Evolutionary conservation across 139 green algal species (phyloP).

Genomic region (Chlamydomonas asymmetrica): DNA sequence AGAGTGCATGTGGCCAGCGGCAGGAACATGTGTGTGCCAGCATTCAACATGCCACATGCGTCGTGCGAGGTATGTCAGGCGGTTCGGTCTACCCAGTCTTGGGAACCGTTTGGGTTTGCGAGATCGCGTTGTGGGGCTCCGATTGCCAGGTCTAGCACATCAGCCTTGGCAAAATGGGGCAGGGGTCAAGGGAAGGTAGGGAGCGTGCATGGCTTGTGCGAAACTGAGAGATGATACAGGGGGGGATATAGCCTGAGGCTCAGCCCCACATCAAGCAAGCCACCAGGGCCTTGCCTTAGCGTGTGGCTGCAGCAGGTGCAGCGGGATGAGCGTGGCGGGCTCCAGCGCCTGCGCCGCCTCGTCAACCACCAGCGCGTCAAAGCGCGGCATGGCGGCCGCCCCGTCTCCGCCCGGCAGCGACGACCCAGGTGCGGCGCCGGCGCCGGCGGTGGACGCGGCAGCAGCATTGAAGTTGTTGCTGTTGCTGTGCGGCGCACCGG

Average conservation of each 20-base stretch:
- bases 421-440: background rate
- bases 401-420: background rate
- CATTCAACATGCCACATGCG: too few species aligned
- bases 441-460: background rate
- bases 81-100: too few species aligned
- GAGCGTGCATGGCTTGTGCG: too few species aligned
- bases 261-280: too few species aligned
- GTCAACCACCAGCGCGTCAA: constrained; percentile 76
- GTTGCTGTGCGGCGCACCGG: background rate
- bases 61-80: too few species aligned
- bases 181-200: too few species aligned
- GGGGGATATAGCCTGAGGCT: too few species aligned
- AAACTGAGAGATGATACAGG: too few species aligned
- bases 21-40: too few species aligned
- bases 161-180: too few species aligned
- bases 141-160: too few species aligned
- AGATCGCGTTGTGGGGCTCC: background rate
- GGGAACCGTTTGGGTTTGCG: background rate
- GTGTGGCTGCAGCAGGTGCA: constrained; percentile 59
- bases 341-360: constrained; percentile 82
- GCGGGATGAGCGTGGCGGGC: constrained; percentile 69
- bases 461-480: background rate
- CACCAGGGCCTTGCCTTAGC: constrained; percentile 28
- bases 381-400: constrained; percentile 27
- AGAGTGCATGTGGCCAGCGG: too few species aligned